Evolutionary conservation across 2,329 filamentous ascomycete genomes (phyloP).

Genomic region (Ceratocystis eucalypticola): DNA sequence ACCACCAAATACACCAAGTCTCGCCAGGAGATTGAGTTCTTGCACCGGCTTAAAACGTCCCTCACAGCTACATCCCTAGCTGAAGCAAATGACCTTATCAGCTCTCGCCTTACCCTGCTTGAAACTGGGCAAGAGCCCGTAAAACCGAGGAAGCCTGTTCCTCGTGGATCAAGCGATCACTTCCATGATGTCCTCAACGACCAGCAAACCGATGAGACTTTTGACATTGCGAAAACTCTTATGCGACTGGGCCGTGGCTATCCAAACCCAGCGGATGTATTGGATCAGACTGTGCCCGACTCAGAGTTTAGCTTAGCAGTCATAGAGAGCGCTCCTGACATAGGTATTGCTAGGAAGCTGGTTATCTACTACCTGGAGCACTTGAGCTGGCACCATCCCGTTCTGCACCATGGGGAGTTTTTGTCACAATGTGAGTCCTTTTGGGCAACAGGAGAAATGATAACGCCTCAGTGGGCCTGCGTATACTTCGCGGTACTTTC

Average conservation of each 20-base stretch:
- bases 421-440: slow-evolving; percentile 11
- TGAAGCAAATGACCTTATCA: slow-evolving; percentile 14
- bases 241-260: slow-evolving; percentile 18
- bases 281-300: not conserved
- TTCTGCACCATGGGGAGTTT: slow-evolving; percentile 14
- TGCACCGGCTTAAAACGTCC: slow-evolving; percentile 13
- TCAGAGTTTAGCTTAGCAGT: not conserved
- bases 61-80: slow-evolving; percentile 6
- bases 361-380: slow-evolving; percentile 17
- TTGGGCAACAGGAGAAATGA: not conserved
- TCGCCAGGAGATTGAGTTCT: slow-evolving; percentile 18
- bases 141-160: not conserved
- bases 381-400: slow-evolving; percentile 18
- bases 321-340: not conserved
- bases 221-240: slow-evolving; percentile 12
- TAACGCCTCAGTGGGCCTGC: slow-evolving; percentile 12
- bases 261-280: not conserved
- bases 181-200: slow-evolving; percentile 17
- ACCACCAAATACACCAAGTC: slow-evolving; percentile 19
- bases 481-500: slow-evolving; percentile 12
- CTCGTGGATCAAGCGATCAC: not conserved
- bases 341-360: slow-evolving; percentile 5
- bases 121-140: slow-evolving; percentile 16
- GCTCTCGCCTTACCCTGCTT: slow-evolving; percentile 11
- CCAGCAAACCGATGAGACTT: slow-evolving; percentile 7